Conservation (phyloP, 352 stramenopile genomes). For the Pythium scleroteichum region DNA sequence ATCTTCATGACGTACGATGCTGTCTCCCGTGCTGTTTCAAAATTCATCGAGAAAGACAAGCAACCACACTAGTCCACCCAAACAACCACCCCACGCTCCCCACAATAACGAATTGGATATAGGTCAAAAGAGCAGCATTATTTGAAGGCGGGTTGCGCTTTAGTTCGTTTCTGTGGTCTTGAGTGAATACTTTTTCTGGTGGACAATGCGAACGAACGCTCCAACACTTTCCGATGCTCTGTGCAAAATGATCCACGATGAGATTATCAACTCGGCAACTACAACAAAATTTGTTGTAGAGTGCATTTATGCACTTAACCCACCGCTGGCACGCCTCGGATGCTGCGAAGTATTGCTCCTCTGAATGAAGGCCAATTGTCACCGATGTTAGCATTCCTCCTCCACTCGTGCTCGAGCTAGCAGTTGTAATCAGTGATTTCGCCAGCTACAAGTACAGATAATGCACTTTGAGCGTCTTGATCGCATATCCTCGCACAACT, state of each 20-base stretch:
- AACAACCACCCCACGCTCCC: neutral
- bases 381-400: conserved; percentile 78
- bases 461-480: neutral
- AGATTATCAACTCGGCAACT: no score
- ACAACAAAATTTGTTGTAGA: no score
- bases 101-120: neutral
- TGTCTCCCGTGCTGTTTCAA: conserved; percentile 60
- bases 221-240: conserved; percentile 74
- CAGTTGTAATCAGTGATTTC: conserved; percentile 62
- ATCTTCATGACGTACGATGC: conserved; percentile 96
- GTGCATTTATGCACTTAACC: neutral
- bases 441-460: conserved; percentile 21
- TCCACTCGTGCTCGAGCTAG: conserved; percentile 54
- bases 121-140: neutral
- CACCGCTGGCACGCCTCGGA: conserved; percentile 79
- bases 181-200: conserved; percentile 68
- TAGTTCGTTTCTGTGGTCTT: neutral
- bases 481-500: neutral
- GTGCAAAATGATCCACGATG: conserved; percentile 2
- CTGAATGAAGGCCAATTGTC: conserved; percentile 66
- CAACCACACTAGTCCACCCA: neutral
- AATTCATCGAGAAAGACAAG: conserved; percentile 47
- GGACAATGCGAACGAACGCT: conserved; percentile 76
- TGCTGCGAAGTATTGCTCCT: conserved; percentile 85
- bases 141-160: conserved; percentile 1